phyloP scores from a whole-genome alignment of 1,284 basidiomycete genomes.

The Phenoliferia sp. region DNA sequence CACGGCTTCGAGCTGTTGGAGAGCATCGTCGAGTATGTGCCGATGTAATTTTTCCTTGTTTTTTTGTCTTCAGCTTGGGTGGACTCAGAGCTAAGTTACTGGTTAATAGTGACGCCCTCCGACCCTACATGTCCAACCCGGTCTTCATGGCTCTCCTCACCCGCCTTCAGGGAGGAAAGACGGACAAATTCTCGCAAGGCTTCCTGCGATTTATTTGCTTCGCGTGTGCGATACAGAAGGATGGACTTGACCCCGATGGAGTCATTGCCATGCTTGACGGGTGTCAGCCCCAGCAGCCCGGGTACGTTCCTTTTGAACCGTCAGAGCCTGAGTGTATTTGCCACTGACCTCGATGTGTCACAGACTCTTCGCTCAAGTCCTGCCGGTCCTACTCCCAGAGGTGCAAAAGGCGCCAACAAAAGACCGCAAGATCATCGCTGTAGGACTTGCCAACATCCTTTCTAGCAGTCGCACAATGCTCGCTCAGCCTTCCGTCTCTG shows the following conservation, averaged over 20 bases:
- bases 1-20: constrained; percentile 89
- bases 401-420: constrained; percentile 71
- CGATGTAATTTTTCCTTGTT: constrained; percentile 55
- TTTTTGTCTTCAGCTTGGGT: neutral
- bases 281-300: constrained; percentile 60
- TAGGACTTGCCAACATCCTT: constrained; percentile 77
- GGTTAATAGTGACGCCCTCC: constrained; percentile 55
- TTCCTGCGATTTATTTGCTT: constrained; percentile 76
- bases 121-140: constrained; percentile 64
- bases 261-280: constrained; percentile 70
- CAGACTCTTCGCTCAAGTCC: constrained; percentile 79
- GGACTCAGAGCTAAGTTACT: neutral
- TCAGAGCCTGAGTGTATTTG: constrained; percentile 2
- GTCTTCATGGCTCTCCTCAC: constrained; percentile 78
- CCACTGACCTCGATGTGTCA: neutral
- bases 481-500: constrained; percentile 55
- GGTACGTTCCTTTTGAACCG: constrained; percentile 51
- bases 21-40: constrained; percentile 65
- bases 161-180: constrained; percentile 80
- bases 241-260: constrained; percentile 70
- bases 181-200: constrained; percentile 79
- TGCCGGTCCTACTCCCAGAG: constrained; percentile 75
- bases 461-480: constrained; percentile 67
- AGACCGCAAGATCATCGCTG: constrained; percentile 74
- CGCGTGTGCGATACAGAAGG: constrained; percentile 66